Evolutionary conservation across 2,329 filamentous ascomycete species (phyloP).

Genomic region (Paraphaeosphaeria minitans): DNA sequence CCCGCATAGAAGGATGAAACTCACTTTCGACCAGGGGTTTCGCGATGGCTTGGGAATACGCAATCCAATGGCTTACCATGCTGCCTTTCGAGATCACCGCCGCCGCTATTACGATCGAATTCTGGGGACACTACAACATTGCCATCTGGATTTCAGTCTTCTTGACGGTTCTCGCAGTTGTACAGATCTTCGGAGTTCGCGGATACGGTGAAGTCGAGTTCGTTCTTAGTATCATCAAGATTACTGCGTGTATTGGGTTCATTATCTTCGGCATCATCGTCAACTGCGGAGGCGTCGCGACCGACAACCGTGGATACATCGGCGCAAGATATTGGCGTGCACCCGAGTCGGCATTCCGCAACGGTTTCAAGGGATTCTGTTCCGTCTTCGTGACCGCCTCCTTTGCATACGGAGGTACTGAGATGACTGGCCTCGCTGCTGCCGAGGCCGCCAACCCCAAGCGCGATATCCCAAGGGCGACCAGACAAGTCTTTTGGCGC

Average conservation of each 20-base stretch:
- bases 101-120: conserved; percentile 18
- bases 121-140: conserved; percentile 7
- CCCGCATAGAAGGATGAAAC: background rate
- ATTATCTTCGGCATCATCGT: conserved; percentile 68
- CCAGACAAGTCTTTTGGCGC: conserved; percentile 52
- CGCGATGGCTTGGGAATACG: conserved; percentile 44
- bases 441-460: conserved; percentile 61
- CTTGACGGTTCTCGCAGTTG: conserved; percentile 28
- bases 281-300: conserved; percentile 63
- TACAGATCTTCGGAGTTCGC: conserved; percentile 42
- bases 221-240: conserved; percentile 62
- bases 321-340: conserved; percentile 64
- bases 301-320: conserved; percentile 60
- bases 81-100: conserved; percentile 43
- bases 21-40: conserved; percentile 33
- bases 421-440: conserved; percentile 63
- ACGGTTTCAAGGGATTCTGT: conserved; percentile 67
- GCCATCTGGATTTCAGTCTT: conserved; percentile 42
- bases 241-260: conserved; percentile 64
- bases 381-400: conserved; percentile 66
- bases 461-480: conserved; percentile 50
- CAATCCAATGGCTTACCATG: conserved; percentile 37
- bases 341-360: conserved; percentile 56
- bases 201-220: conserved; percentile 59
- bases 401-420: conserved; percentile 66